These are phyloP conservation scores for Fusarium coicis DNA, from an alignment of 2,329 filamentous ascomycete species.

Conservation along the genomic window DNA sequence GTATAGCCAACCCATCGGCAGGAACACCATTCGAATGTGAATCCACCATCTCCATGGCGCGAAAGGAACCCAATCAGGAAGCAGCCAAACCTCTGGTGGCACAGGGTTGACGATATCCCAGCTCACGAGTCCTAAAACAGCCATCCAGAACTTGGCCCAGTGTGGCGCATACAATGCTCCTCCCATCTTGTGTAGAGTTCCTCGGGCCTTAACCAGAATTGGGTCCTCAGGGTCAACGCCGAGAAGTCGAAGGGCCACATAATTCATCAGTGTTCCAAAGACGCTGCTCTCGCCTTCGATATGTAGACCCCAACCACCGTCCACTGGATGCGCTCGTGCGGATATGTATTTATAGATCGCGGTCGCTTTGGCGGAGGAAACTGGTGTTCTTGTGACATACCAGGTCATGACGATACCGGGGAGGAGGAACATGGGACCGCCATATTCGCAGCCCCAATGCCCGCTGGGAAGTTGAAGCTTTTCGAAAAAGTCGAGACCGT, in stretches of 20 bases:
- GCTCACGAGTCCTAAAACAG: constrained; percentile 80
- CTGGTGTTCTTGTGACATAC: constrained; percentile 89
- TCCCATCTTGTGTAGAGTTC: constrained; percentile 83
- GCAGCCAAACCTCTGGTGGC: constrained; percentile 91
- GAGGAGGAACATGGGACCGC: constrained; percentile 94
- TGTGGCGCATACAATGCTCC: constrained; percentile 87
- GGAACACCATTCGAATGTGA: constrained; percentile 95
- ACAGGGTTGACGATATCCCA: constrained; percentile 97
- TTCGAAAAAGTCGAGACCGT: constrained; percentile 89
- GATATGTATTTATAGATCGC: constrained; percentile 95
- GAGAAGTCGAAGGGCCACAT: constrained; percentile 81
- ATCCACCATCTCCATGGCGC: constrained; percentile 98
- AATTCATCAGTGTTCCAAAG: constrained; percentile 91
- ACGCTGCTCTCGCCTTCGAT: constrained; percentile 93
- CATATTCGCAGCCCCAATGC: constrained; percentile 98
- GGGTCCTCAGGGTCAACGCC: constrained; percentile 87
- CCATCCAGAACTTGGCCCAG: constrained; percentile 98
- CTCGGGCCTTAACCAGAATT: constrained; percentile 85
- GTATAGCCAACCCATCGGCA: constrained; percentile 91
- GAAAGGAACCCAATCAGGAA: constrained; percentile 91
- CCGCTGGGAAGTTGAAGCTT: constrained; percentile 88
- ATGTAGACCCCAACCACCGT: constrained; percentile 98
- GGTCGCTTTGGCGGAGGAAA: constrained; percentile 80
- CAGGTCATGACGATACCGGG: constrained; percentile 86
- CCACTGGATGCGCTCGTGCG: constrained; percentile 82